Conservation (phyloP, 2,329 filamentous ascomycete genomes). For the Sporothrix phasma region DNA sequence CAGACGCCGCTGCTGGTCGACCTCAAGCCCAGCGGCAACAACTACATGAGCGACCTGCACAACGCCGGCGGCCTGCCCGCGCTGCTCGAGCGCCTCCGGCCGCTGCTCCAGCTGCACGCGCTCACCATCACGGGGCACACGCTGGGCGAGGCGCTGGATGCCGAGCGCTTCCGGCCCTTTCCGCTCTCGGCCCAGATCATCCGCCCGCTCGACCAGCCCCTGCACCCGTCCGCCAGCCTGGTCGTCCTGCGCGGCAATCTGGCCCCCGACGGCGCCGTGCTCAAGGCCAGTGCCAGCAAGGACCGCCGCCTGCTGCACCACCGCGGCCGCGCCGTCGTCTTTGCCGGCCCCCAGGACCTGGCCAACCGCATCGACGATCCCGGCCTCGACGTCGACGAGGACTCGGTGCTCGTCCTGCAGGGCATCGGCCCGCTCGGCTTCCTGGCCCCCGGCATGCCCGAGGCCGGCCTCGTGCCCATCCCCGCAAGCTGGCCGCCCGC, state of each 20-base stretch:
- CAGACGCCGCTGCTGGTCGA: constrained; percentile 74
- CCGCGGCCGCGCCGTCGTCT: constrained; percentile 46
- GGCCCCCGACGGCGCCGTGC: constrained; percentile 71
- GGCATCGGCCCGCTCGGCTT: constrained; percentile 61
- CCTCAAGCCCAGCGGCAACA: constrained; percentile 75
- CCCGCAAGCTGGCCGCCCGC: constrained; percentile 65
- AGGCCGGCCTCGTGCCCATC: constrained; percentile 55
- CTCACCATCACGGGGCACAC: constrained; percentile 78
- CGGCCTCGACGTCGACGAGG: constrained; percentile 49
- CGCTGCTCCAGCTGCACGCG: constrained; percentile 66
- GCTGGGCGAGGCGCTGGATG: constrained; percentile 66
- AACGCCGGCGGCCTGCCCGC: constrained; percentile 78
- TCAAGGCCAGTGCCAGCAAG: constrained; percentile 82
- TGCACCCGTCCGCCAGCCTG: constrained; percentile 69
- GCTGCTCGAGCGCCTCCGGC: constrained; percentile 67
- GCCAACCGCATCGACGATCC: constrained; percentile 49
- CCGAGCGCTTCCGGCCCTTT: constrained; percentile 50
- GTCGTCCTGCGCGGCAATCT: constrained; percentile 78
- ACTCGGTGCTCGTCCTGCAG: constrained; percentile 66
- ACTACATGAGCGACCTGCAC: constrained; percentile 86
- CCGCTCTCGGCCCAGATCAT: constrained; percentile 37
- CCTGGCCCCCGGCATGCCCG: constrained; percentile 77
- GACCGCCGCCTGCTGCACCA: constrained; percentile 49
- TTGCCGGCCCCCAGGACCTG: constrained; percentile 68
- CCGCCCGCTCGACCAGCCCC: constrained; percentile 50